Percentiles rank a stretch among this genome's conserved stretches.
phyloP scores from a whole-genome alignment of 1,284 basidiomycete genomes.

The Ceratobasidium sp. region DNA sequence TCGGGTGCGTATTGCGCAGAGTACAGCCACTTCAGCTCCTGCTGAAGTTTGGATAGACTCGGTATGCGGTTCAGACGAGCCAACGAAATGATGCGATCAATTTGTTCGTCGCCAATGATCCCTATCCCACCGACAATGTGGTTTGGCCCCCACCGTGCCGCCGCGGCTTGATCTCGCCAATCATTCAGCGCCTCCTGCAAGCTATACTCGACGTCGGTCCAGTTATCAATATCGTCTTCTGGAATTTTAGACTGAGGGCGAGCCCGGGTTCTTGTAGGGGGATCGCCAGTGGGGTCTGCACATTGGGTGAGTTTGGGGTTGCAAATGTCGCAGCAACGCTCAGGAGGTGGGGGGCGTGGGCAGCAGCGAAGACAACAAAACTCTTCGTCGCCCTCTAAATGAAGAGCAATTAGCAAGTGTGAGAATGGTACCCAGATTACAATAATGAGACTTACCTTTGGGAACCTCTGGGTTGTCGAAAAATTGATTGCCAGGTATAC shows the following conservation, averaged over 20 bases:
- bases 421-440: background rate
- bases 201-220: background rate
- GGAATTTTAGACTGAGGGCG: background rate
- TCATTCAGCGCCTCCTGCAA: background rate
- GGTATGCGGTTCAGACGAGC: background rate
- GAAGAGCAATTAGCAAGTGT: no score
- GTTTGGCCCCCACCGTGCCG: background rate
- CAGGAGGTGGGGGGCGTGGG: conserved; percentile 14
- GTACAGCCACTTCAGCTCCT: conserved; percentile 7
- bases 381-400: background rate
- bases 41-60: background rate
- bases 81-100: background rate
- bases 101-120: conserved; percentile 19
- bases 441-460: background rate
- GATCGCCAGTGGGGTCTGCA: background rate
- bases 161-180: background rate
- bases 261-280: background rate
- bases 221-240: background rate
- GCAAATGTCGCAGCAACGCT: conserved; percentile 20
- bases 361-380: conserved; percentile 25
- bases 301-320: conserved; percentile 3
- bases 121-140: conserved; percentile 4
- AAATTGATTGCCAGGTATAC: background rate
- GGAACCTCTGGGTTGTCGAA: conserved; percentile 3
- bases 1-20: background rate